Evolutionary conservation across 352 stramenopile genomes (phyloP).

Genomic region (Pythium aristosporum): DNA sequence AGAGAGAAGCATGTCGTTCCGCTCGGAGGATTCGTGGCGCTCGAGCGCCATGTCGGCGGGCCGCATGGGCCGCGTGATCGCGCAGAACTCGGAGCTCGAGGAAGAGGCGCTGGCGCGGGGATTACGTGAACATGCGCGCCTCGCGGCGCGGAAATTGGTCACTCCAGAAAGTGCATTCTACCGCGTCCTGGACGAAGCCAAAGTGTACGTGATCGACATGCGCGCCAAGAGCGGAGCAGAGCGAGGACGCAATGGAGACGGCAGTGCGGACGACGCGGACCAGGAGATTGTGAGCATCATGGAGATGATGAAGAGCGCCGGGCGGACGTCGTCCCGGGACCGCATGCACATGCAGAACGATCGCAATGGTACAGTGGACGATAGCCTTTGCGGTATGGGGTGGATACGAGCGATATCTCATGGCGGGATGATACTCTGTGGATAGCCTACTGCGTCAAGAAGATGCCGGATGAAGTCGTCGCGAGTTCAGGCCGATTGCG

Average conservation of each 20-base stretch:
- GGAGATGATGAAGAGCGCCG: constrained; percentile 48
- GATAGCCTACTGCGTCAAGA: constrained; percentile 65
- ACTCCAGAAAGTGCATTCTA: constrained; percentile 57
- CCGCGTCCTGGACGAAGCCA: constrained; percentile 61
- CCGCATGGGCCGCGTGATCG: constrained; percentile 24
- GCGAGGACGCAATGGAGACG: neutral
- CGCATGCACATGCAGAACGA: constrained; percentile 34
- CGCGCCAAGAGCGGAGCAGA: constrained; percentile 2
- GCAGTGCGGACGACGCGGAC: constrained; percentile 1
- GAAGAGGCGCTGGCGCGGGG: constrained; percentile 23
- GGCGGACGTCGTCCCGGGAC: constrained; percentile 28
- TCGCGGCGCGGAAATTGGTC: constrained; percentile 26
- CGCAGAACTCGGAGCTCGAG: constrained; percentile 26
- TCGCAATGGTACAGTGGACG: constrained; percentile 37
- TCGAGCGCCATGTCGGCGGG: constrained; percentile 28
- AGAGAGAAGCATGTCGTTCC: constrained; percentile 22
- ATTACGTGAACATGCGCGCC: constrained; percentile 14
- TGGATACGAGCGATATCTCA: too few species aligned
- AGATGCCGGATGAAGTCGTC: constrained; percentile 79
- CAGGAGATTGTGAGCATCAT: constrained; percentile 48
- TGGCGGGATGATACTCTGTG: too few species aligned
- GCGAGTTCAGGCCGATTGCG: constrained; percentile 53
- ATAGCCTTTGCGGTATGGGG: too few species aligned
- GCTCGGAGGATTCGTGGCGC: constrained; percentile 28
- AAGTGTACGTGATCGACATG: constrained; percentile 59